phyloP scores from a whole-genome alignment of 2,329 filamentous ascomycete species.

The Paraconiothyrium sp. region DNA sequence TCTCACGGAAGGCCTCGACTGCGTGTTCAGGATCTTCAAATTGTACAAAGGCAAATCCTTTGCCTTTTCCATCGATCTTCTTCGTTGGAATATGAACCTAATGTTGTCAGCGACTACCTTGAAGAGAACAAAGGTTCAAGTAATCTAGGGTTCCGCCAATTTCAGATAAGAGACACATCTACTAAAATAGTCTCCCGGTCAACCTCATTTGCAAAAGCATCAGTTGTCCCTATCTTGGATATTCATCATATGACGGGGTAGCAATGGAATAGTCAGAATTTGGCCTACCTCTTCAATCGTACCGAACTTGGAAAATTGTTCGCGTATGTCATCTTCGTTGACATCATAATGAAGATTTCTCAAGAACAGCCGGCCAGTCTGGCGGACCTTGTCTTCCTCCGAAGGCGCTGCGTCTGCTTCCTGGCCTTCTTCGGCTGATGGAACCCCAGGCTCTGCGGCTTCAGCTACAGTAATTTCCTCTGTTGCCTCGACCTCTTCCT shows the following conservation, averaged over 20 bases:
- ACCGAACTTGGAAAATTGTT: slow-evolving; percentile 77
- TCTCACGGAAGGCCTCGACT: slow-evolving; percentile 77
- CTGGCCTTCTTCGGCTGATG: slow-evolving; percentile 37
- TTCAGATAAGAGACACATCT: slow-evolving; percentile 97
- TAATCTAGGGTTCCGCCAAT: slow-evolving; percentile 37
- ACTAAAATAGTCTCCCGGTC: slow-evolving; percentile 99
- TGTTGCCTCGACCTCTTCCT: slow-evolving; percentile 20
- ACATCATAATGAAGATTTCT: slow-evolving; percentile 87
- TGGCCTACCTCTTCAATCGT: slow-evolving; percentile 84
- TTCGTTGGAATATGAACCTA: slow-evolving; percentile 89
- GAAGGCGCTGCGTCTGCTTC: slow-evolving; percentile 51
- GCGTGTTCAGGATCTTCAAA: slow-evolving; percentile 78
- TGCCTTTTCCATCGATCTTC: slow-evolving; percentile 73
- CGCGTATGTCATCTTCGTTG: slow-evolving; percentile 78
- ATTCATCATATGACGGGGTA: slow-evolving; percentile 78
- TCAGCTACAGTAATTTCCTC: slow-evolving; percentile 19
- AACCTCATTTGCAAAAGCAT: slow-evolving; percentile 91
- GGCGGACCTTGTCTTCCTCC: slow-evolving; percentile 70
- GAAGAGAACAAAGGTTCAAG: not conserved
- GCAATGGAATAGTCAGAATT: slow-evolving; percentile 20
- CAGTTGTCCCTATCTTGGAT: slow-evolving; percentile 99
- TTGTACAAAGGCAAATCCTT: slow-evolving; percentile 90
- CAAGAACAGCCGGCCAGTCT: slow-evolving; percentile 83
- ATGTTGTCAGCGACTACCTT: slow-evolving; percentile 26
- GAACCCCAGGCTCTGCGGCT: slow-evolving; percentile 15